Conservation (phyloP, 139 green algal genomes). For the Parachlorella kessleri region DNA sequence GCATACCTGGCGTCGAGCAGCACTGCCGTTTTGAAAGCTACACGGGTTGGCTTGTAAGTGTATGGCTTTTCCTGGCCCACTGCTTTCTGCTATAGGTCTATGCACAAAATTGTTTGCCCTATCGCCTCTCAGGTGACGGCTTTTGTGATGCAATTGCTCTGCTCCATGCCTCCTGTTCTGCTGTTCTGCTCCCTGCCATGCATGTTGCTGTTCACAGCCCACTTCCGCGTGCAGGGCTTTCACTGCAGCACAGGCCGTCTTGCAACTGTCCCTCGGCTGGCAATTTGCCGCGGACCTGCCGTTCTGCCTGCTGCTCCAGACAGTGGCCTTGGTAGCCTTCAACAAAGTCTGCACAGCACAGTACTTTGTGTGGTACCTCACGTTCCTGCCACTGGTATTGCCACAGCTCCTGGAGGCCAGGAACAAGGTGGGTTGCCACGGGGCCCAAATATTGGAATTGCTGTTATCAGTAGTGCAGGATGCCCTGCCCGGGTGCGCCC, state of each 20-base stretch:
- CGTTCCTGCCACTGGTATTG: conserved; percentile 79
- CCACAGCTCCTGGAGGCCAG: conserved; percentile 31
- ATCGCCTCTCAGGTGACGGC: too few species aligned
- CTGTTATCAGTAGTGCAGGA: too few species aligned
- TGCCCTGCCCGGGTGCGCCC: too few species aligned
- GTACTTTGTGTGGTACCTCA: conserved; percentile 98
- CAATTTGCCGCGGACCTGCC: conserved; percentile 28
- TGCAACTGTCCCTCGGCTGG: conserved; percentile 13
- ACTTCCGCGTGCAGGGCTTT: conserved; percentile 7
- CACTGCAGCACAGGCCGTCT: neutral
- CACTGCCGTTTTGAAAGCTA: too few species aligned
- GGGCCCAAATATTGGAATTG: too few species aligned
- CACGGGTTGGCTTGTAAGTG: too few species aligned
- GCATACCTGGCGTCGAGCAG: conserved; percentile 69
- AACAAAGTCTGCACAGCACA: conserved; percentile 94
- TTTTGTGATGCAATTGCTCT: too few species aligned
- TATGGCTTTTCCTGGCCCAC: too few species aligned
- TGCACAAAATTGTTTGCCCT: too few species aligned
- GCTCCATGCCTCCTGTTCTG: neutral
- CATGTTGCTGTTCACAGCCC: neutral
- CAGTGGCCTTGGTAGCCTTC: conserved; percentile 87
- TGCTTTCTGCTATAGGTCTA: too few species aligned
- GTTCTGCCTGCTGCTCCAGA: conserved; percentile 66
- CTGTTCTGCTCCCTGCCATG: too few species aligned
- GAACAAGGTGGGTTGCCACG: conserved; percentile 4